Conservation (phyloP, 108 stramenopile species). For the Nannochloropsis gaditana region DNA sequence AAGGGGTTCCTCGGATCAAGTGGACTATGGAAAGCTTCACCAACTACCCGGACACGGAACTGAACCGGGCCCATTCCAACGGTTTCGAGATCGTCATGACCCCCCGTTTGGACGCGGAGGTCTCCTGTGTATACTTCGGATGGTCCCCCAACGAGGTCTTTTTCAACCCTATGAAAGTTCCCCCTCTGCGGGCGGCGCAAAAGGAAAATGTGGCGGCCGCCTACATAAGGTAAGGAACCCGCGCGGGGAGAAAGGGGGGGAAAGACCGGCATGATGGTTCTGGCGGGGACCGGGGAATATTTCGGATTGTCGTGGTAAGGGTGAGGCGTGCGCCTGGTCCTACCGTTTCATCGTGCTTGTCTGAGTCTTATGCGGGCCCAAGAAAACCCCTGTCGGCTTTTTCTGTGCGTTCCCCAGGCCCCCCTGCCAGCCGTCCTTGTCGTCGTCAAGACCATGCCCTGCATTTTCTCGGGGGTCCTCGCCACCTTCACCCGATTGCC, state of each 20-base stretch:
- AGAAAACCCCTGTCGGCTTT: no score
- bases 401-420: no score
- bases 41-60: background rate
- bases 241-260: no score
- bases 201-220: background rate
- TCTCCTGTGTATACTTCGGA: background rate
- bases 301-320: no score
- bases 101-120: background rate
- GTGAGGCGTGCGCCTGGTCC: no score
- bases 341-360: no score
- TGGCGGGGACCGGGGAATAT: no score
- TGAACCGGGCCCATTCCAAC: background rate
- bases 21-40: slow-evolving; percentile 13
- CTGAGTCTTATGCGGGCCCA: no score
- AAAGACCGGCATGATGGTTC: no score
- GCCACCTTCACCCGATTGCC: background rate
- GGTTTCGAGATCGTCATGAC: slow-evolving; percentile 13
- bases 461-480: no score
- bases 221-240: background rate
- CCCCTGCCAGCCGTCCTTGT: no score
- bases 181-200: background rate
- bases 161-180: slow-evolving; percentile 18
- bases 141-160: background rate
- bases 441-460: no score
- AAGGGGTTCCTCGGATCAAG: background rate